A percentile compares a stretch with the other conserved stretches of the same genome.
phyloP scores from a whole-genome alignment of 306 rosid species.

The Vachellia collinsii region DNA sequence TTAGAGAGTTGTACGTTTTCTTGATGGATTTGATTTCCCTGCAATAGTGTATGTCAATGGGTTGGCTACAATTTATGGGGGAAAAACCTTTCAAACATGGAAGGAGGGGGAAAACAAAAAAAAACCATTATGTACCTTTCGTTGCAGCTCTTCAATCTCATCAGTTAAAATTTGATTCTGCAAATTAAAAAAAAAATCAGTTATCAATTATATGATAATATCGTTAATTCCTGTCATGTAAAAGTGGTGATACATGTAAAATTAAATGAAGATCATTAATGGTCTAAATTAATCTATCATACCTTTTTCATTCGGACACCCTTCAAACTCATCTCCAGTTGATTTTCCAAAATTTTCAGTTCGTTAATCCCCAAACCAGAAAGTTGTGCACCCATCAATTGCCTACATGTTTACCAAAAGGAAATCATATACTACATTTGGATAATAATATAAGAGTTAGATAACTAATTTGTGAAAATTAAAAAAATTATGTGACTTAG shows the following conservation, averaged over 20 bases:
- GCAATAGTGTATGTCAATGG: conserved; percentile 24
- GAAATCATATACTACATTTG: too few relatives aligned
- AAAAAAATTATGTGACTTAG: too few relatives aligned
- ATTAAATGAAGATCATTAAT: too few relatives aligned
- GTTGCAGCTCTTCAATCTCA: conserved; percentile 51
- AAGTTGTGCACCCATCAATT: conserved; percentile 79
- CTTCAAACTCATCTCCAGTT: conserved; percentile 71
- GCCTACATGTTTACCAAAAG: conserved; percentile 47
- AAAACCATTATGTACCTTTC: conserved; percentile 21
- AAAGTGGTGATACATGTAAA: conserved; percentile 21
- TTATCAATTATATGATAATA: background rate
- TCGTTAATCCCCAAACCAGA: conserved; percentile 63
- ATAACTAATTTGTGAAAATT: too few relatives aligned
- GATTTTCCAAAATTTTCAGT: conserved; percentile 66
- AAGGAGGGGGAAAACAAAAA: background rate
- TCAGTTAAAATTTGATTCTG: conserved; percentile 57
- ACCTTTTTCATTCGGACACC: conserved; percentile 72
- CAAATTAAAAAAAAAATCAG: conserved; percentile 30
- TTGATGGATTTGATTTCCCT: conserved; percentile 59
- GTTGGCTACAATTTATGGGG: conserved; percentile 21
- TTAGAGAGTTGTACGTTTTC: conserved; percentile 56
- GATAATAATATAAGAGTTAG: too few relatives aligned
- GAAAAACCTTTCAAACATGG: conserved; percentile 16
- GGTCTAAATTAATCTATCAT: conserved; percentile 1
- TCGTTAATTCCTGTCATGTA: background rate